Evolutionary conservation across 306 rosid genomes (phyloP).

Genomic region (Sphenostylis stenocarpa): DNA sequence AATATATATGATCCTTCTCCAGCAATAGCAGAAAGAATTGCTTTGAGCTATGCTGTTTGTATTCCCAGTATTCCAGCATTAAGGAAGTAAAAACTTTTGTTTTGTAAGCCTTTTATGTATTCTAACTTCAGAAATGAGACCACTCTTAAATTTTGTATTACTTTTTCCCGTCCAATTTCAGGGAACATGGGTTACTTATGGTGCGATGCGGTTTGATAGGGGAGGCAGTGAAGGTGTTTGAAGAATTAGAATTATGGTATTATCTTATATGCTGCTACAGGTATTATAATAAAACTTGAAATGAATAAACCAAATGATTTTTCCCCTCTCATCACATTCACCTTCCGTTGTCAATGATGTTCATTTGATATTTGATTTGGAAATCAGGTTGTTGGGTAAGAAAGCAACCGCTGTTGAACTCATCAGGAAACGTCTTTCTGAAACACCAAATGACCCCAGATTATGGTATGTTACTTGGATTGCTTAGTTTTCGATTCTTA

Average conservation of each 20-base stretch:
- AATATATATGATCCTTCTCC: slow-evolving; percentile 62
- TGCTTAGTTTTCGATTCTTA: slow-evolving; percentile 19
- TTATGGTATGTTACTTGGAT: slow-evolving; percentile 66
- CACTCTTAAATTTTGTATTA: neutral
- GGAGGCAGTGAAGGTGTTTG: slow-evolving; percentile 80
- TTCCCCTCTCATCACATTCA: neutral
- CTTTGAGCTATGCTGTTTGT: slow-evolving; percentile 59
- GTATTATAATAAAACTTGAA: slow-evolving; percentile 53
- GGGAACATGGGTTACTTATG: slow-evolving; percentile 91
- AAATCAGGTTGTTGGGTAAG: slow-evolving; percentile 76
- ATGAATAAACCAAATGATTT: neutral
- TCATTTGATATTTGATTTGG: slow-evolving; percentile 34
- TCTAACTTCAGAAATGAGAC: slow-evolving; percentile 3
- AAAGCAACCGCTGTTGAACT: slow-evolving; percentile 96
- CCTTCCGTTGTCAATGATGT: slow-evolving; percentile 18
- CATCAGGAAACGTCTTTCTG: slow-evolving; percentile 76
- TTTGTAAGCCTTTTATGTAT: neutral
- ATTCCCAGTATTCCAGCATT: slow-evolving; percentile 80
- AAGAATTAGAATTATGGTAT: slow-evolving; percentile 97
- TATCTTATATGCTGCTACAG: slow-evolving; percentile 79
- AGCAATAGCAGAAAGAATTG: slow-evolving; percentile 62
- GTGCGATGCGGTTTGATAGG: slow-evolving; percentile 87
- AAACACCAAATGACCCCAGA: slow-evolving; percentile 76
- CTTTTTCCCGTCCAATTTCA: slow-evolving; percentile 35
- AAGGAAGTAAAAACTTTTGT: slow-evolving; percentile 61